Evolutionary conservation across 306 rosid species (phyloP), one percentile per base, ranked within the genome.

Genomic region (Hylodesmum podocarpum): DNA sequence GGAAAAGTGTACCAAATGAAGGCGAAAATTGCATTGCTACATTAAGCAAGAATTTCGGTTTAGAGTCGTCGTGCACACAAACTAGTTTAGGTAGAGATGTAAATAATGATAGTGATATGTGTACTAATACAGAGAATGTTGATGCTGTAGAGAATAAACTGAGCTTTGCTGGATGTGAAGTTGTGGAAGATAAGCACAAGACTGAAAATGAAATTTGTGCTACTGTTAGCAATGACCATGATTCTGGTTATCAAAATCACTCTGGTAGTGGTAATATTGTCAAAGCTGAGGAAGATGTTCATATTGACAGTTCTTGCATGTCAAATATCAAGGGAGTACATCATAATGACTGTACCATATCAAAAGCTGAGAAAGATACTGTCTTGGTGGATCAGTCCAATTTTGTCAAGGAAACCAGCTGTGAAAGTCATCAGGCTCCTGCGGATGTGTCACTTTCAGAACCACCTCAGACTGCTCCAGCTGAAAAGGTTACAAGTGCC

Each of bases 51-150:
- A 89, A 82, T 63, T 82, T 88, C 22, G 82, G 81, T 81, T 84
- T 88, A 65, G 91, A 84, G 84, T 87, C 85, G 81, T 89, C 89
- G 29, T 75, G 84, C 79, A 78, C 85, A 47, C 89, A 81, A 77
- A 83, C 49, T 79, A 88, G 91, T 73, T 44, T 88, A 84, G 92
- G 84, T 66, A 75, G 86, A 86, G 90, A 88, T 87, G 94, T 88
- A 88, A 89, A 88, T 84, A 90, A 78, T 72, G 93, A 86, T 81
- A 88, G 78, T 75, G 89, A 86, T 70, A 68, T 73, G 77, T 78
- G 87, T 83, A 80, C 83, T 70, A 75, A 70, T 81, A 80, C 68
- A 55, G 83, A 84, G 75, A 83, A 83, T 13, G 66, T 63, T 49
- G 89, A 84, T 72, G 76, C 88, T 61, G 72, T 82, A 70, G 87